Base-by-base conservation (phyloP, 257 asterid species). In the Rhazya stricta region DNA sequence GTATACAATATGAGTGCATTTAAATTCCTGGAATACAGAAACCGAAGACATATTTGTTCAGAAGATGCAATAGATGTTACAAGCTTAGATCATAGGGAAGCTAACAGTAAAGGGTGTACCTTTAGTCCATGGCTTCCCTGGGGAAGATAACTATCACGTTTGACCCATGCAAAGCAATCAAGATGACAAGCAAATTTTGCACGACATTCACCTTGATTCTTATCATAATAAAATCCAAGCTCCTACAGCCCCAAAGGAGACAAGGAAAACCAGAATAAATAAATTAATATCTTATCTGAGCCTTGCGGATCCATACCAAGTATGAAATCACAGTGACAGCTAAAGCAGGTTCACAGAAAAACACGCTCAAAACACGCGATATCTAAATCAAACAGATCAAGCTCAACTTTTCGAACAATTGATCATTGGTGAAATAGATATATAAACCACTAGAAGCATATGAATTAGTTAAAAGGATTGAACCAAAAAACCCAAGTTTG, bases 101-200 rank as follows among this genome's bases (percentile, higher is more conserved):
- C 58, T 51, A 51, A 21, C 18, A 66, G 50, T 41, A 66, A 43
- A 6, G 19, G 18, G 9, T 50, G 79, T 80, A 94, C 99, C 99
- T 95, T 95, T 67, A 95, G 82, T 75, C 99, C 98, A 0, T 95
- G 99, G 81, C 99, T 95, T 71, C 99, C 99, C 83, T 95, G 99
- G 73, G 99, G 99, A 30, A 95, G 98, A 89, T 92, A 95, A 86
- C 99, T 95, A 81, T 95, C 99, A 86, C 99, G 99, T 78, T 92
- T 95, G 78, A 95, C 99, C 99, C 99, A 95, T 19, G 98, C 96
- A 84, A 89, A 95, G 86, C 99, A 95, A 79, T 95, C 99, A 79
- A 95, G 82, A 86, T 95, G 99, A 86, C 99, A 95, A 71, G 98
- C 92, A 88, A 89, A 95, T 85, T 92, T 95, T 77, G 99, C 92